Conservation (phyloP, 2,329 filamentous ascomycete species). For the Microcyclosporella mali region DNA sequence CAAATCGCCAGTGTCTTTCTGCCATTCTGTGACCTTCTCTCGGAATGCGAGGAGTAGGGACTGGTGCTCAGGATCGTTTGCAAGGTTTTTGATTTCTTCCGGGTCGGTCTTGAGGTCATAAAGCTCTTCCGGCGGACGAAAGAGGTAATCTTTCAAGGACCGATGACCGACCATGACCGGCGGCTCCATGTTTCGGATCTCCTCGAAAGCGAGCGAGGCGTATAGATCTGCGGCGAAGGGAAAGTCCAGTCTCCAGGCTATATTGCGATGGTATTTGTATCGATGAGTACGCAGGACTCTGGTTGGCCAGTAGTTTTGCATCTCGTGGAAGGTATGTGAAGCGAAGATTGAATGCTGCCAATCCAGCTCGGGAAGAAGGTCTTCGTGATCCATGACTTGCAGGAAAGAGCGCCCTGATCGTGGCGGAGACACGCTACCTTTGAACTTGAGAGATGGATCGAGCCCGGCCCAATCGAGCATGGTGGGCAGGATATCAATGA, state of each 20-base stretch:
- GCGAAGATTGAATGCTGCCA: slow-evolving; percentile 40
- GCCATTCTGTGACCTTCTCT: slow-evolving; percentile 31
- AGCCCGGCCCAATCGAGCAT: slow-evolving; percentile 37
- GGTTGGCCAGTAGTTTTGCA: slow-evolving; percentile 48
- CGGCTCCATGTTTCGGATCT: slow-evolving; percentile 35
- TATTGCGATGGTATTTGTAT: slow-evolving; percentile 49
- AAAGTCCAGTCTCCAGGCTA: slow-evolving; percentile 35
- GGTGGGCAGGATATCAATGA: slow-evolving; percentile 43
- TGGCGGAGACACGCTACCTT: slow-evolving; percentile 7
- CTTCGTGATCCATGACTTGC: slow-evolving; percentile 27
- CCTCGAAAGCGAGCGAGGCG: slow-evolving; percentile 40
- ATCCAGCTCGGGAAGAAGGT: slow-evolving; percentile 22
- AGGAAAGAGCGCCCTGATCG: slow-evolving; percentile 37
- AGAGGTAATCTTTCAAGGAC: slow-evolving; percentile 39
- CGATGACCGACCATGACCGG: slow-evolving; percentile 38
- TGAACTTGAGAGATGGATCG: background rate
- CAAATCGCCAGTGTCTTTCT: slow-evolving; percentile 30
- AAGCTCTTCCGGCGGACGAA: slow-evolving; percentile 41
- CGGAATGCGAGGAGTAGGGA: slow-evolving; percentile 32
- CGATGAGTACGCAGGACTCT: slow-evolving; percentile 39
- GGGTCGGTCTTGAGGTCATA: slow-evolving; percentile 45
- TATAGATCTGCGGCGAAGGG: slow-evolving; percentile 33
- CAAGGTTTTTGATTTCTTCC: slow-evolving; percentile 42
- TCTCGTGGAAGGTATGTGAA: slow-evolving; percentile 48
- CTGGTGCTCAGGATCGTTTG: slow-evolving; percentile 29